Conservation (phyloP, 306 rosid genomes). For the Fragaria iinumae region DNA sequence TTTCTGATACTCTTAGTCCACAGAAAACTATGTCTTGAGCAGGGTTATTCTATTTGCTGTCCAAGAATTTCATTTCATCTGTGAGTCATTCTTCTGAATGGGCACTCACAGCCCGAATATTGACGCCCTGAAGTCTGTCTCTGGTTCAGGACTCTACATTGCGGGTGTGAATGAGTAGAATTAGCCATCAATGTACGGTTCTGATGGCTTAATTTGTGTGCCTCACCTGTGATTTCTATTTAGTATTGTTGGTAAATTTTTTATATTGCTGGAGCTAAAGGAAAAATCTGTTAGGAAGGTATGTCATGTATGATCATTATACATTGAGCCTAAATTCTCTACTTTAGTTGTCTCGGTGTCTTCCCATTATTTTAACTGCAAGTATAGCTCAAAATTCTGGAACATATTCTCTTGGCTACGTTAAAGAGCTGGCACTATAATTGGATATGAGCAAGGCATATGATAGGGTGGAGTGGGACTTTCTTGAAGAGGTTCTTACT, state of each 20-base stretch:
- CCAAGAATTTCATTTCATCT: background rate
- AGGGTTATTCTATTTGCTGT: conserved; percentile 8
- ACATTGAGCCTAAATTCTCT: background rate
- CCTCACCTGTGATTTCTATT: background rate
- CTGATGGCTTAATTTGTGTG: background rate
- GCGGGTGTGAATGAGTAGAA: background rate
- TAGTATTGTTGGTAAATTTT: background rate
- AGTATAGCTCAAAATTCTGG: too few relatives aligned
- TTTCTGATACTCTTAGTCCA: background rate
- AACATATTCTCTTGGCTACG: too few relatives aligned
- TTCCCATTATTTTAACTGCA: background rate
- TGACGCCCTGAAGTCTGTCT: conserved; percentile 4
- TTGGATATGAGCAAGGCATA: too few relatives aligned
- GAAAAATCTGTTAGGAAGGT: background rate
- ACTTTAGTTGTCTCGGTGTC: background rate
- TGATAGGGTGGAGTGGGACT: too few relatives aligned
- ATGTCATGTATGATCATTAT: background rate
- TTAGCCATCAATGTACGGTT: background rate
- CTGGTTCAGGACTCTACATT: background rate
- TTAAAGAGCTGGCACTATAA: too few relatives aligned
- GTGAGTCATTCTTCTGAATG: background rate
- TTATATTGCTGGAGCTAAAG: background rate
- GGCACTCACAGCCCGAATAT: background rate
- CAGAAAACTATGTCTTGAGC: background rate
- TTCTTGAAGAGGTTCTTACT: too few relatives aligned